Base-by-base conservation (phyloP, 495 filamentous ascomycete genomes). In the Penicillium crystallinum region DNA sequence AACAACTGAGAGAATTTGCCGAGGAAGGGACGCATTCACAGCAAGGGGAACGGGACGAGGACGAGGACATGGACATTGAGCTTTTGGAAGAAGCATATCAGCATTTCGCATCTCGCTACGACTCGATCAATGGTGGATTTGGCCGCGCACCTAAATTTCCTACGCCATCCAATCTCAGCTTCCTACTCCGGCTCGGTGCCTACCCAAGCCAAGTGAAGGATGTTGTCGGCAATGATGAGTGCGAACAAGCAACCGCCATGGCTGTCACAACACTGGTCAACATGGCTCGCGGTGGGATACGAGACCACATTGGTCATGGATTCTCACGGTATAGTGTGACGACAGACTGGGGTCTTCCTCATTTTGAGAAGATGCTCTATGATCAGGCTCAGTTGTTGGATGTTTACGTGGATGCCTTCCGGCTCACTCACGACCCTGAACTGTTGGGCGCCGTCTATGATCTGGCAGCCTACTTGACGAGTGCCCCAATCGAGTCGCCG, bases 331-430 rank as follows among this genome's bases (percentile, higher is more conserved):
- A 96, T 57, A 95, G 90, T 33, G 86, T 96, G 6, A 97, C 93
- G 6, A 72, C 79, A 22, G 87, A 97, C 67, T 98, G 93, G 93
- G 84, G 81, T 48, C 68, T 98, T 35, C 93, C 93, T 21, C 91
- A 96, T 62, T 98, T 98, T 62, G 93, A 98, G 70, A 98, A 98
- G 77, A 96, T 98, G 89, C 81, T 97, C 3, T 91, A 92, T 50
- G 95, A 97, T 63, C 92, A 98, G 57, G 89, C 87, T 7, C 87
- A 97, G 54, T 80, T 98, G 11, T 69, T 98, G 12, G 80, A 87
- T 53, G 80, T 90, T 19, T 98, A 95, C 62, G 77, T 96, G 6
- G 92, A 97, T 62, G 92, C 87, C 0, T 97, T 90, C 74, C 77
- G 91, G 10, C 70, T 87, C 5, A 85, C 83, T 9, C 76, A 81